These are phyloP conservation scores for Orbilia blumenaviensis DNA, from an alignment of 2,329 filamentous ascomycete genomes.

Conservation along the genomic window DNA sequence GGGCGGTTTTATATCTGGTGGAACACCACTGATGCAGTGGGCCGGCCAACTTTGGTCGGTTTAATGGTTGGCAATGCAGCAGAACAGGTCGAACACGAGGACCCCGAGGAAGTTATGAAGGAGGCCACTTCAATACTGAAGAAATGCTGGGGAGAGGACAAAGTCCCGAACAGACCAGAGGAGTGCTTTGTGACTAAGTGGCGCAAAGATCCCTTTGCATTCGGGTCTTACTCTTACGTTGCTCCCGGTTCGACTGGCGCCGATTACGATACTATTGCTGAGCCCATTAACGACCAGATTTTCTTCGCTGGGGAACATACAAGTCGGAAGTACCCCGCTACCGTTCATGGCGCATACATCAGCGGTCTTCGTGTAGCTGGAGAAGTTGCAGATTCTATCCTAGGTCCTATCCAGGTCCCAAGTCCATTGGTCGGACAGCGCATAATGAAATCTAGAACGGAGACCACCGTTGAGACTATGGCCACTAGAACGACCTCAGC, in stretches of 20 bases:
- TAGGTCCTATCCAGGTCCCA: slow-evolving; percentile 82
- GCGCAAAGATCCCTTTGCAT: slow-evolving; percentile 88
- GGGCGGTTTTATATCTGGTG: slow-evolving; percentile 93
- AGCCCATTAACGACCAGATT: slow-evolving; percentile 77
- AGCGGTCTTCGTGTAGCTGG: slow-evolving; percentile 89
- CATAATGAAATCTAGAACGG: slow-evolving; percentile 59
- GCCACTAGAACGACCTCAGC: not conserved
- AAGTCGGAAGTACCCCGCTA: slow-evolving; percentile 92
- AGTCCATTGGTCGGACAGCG: slow-evolving; percentile 77
- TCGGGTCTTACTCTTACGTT: slow-evolving; percentile 94
- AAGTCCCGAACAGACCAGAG: slow-evolving; percentile 75
- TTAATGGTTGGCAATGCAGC: slow-evolving; percentile 96
- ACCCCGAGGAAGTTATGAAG: slow-evolving; percentile 77
- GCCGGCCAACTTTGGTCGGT: slow-evolving; percentile 76
- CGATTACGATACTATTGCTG: slow-evolving; percentile 93
- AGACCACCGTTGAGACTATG: not conserved
- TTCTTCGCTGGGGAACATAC: slow-evolving; percentile 98
- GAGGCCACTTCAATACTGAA: slow-evolving; percentile 83
- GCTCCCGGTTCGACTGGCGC: slow-evolving; percentile 81
- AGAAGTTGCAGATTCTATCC: slow-evolving; percentile 80
- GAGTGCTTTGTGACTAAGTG: slow-evolving; percentile 92
- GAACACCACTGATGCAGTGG: slow-evolving; percentile 90
- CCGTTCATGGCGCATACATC: slow-evolving; percentile 94
- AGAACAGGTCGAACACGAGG: slow-evolving; percentile 80
- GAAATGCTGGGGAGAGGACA: slow-evolving; percentile 73